Conservation (phyloP, 2,329 filamentous ascomycete species). For the Eurotiales sp. region DNA sequence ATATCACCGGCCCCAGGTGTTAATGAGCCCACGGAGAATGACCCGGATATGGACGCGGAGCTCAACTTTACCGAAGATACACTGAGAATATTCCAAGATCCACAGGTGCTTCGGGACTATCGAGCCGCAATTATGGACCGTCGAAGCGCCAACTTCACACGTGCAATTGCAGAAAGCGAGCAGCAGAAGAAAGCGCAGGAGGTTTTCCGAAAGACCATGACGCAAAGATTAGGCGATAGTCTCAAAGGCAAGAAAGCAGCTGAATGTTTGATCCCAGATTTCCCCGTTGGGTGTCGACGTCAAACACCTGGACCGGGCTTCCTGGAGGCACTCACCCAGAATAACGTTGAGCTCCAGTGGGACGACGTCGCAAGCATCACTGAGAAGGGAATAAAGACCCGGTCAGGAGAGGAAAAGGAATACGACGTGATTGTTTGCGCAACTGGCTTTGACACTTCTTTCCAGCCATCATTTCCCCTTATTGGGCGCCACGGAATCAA, state of each 20-base stretch:
- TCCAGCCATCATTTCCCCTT: constrained; percentile 44
- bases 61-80: constrained; percentile 6
- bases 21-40: constrained; percentile 7
- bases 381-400: constrained; percentile 1
- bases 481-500: constrained; percentile 34
- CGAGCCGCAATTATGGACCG: constrained; percentile 7
- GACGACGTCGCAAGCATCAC: background rate
- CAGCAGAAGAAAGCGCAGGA: background rate
- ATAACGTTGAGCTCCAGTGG: background rate
- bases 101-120: background rate
- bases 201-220: background rate
- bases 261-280: background rate
- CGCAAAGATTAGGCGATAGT: background rate
- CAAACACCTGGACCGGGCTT: constrained; percentile 1
- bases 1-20: constrained; percentile 1
- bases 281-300: constrained; percentile 3
- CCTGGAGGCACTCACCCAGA: background rate
- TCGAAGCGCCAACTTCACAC: background rate
- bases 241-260: background rate
- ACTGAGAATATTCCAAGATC: constrained; percentile 4
- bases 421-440: constrained; percentile 31
- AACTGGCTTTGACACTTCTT: constrained; percentile 37
- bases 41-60: constrained; percentile 9
- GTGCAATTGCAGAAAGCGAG: background rate
- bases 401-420: constrained; percentile 14